A percentile compares a stretch with the other conserved stretches of the same genome.
Evolutionary conservation across 2,329 filamentous ascomycete genomes (phyloP).

Genomic region (Aspergillus brasiliensis): DNA sequence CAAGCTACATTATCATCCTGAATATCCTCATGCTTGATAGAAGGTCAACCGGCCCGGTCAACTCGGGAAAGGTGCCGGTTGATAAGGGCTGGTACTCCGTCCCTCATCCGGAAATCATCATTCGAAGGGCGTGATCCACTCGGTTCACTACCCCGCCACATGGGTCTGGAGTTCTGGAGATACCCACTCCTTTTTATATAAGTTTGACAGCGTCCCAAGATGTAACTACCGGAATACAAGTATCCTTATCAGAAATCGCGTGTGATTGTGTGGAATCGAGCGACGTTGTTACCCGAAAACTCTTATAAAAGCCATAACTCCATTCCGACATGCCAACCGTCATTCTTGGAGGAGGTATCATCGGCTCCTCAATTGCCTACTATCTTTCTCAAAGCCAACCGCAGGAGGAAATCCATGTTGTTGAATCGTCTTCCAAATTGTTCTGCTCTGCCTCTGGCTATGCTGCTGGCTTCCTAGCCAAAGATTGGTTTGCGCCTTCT

Average conservation of each 20-base stretch:
- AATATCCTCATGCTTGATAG: too few species aligned
- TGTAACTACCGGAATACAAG: background rate
- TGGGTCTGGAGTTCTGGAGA: background rate
- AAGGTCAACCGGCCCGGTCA: background rate
- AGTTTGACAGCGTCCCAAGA: background rate
- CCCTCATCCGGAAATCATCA: background rate
- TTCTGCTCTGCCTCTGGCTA: constrained; percentile 75
- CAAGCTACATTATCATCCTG: background rate
- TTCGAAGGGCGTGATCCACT: constrained; percentile 6
- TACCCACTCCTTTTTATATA: background rate
- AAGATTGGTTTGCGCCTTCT: constrained; percentile 68
- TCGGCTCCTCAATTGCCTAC: constrained; percentile 71
- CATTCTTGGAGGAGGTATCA: constrained; percentile 70
- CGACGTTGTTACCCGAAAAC: too few species aligned
- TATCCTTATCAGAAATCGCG: background rate
- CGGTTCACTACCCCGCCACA: background rate
- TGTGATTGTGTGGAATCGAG: too few species aligned
- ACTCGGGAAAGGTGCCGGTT: background rate
- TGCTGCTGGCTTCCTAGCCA: constrained; percentile 72
- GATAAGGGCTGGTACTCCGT: background rate
- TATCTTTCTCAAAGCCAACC: constrained; percentile 59
- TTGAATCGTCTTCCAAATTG: constrained; percentile 61
- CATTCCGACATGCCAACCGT: constrained; percentile 56
- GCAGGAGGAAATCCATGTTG: constrained; percentile 53
- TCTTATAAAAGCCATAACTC: background rate